Conservation (phyloP, 352 stramenopile genomes). For the Phytophthora sojae region DNA sequence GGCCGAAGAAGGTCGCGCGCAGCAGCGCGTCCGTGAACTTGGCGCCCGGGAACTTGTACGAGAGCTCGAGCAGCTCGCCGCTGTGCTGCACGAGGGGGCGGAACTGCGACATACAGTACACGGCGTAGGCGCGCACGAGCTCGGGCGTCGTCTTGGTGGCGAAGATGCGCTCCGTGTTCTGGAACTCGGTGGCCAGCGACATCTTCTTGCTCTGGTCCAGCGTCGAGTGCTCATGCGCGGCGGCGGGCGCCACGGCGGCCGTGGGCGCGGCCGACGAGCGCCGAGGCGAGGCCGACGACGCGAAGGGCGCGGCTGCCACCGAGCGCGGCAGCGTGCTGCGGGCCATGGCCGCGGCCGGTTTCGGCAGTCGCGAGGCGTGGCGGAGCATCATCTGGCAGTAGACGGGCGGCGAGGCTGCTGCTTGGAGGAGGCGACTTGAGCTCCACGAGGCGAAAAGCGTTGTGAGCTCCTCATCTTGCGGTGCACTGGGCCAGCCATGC, state of each 20-base stretch:
- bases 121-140: conserved; percentile 86
- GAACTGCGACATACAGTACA: conserved; percentile 92
- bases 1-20: conserved; percentile 95
- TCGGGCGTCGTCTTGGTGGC: conserved; percentile 83
- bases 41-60: conserved; percentile 85
- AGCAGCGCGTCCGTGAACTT: conserved; percentile 91
- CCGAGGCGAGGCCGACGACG: conserved; percentile 28
- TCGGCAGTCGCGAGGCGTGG: conserved; percentile 32
- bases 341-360: conserved; percentile 1
- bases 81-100: conserved; percentile 90
- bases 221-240: conserved; percentile 14
- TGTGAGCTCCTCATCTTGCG: conserved; percentile 21
- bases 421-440: conserved; percentile 19
- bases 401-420: neutral
- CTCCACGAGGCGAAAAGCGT: conserved; percentile 36
- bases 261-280: conserved; percentile 22
- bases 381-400: conserved; percentile 25
- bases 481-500: too few relatives aligned
- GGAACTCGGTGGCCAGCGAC: conserved; percentile 55
- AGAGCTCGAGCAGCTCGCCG: conserved; percentile 81
- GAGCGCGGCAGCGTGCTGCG: conserved; percentile 12
- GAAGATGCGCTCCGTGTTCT: conserved; percentile 86
- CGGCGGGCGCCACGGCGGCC: conserved; percentile 15
- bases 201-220: conserved; percentile 13
- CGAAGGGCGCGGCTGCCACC: conserved; percentile 8